Evolutionary conservation across 2,329 filamentous ascomycete species (phyloP).

Genomic region (Teratosphaeria nubilosa): DNA sequence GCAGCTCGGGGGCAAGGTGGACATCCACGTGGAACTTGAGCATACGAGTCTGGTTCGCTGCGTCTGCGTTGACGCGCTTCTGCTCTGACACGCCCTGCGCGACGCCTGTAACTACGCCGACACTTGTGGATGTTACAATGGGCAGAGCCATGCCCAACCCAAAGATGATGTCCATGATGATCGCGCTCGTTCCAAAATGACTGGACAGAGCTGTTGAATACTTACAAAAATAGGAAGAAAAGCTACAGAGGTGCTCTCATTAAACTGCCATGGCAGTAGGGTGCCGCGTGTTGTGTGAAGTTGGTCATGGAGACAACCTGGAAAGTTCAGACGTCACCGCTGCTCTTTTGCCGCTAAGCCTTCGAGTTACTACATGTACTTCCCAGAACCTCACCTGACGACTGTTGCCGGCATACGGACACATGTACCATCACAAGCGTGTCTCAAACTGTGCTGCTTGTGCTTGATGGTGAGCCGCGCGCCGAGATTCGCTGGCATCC

Average conservation of each 20-base stretch:
- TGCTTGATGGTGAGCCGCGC: too few relatives aligned
- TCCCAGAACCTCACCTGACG: neutral
- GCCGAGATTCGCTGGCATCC: neutral
- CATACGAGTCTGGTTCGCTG: constrained; percentile 40
- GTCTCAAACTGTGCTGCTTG: neutral
- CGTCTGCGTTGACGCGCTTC: constrained; percentile 40
- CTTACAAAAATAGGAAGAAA: neutral
- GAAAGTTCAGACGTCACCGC: neutral
- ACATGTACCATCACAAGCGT: too few relatives aligned
- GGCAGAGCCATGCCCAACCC: constrained; percentile 26
- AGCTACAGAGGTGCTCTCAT: neutral
- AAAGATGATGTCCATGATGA: constrained; percentile 23
- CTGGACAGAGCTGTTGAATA: neutral
- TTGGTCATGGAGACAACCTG: neutral
- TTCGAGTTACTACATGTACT: neutral
- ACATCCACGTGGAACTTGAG: constrained; percentile 42
- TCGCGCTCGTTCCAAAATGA: neutral
- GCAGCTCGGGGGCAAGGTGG: constrained; percentile 27
- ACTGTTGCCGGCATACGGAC: too few relatives aligned
- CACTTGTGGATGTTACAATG: constrained; percentile 29
- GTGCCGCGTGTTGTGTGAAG: neutral
- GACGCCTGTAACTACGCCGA: constrained; percentile 42
- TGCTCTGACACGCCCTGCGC: constrained; percentile 42
- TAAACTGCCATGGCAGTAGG: neutral
- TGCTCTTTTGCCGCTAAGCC: neutral